These are phyloP conservation scores for Avena insularis DNA, from an alignment of 176 grass and related monocot genomes.

Conservation along the genomic window DNA sequence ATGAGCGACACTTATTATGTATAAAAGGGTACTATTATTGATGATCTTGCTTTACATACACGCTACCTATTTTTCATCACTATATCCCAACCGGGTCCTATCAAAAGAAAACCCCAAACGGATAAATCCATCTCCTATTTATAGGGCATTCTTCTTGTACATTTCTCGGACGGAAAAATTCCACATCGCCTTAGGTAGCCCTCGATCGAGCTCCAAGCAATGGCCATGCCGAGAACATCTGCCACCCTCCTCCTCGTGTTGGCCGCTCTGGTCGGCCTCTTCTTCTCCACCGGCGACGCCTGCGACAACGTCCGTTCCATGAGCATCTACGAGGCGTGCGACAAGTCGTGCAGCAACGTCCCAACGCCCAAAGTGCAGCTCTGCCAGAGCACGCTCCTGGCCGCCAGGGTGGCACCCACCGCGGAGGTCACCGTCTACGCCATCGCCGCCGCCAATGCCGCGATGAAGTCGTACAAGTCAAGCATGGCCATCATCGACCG, in stretches of 20 bases:
- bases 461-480: background rate
- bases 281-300: background rate
- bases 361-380: background rate
- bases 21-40: too few relatives aligned
- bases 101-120: too few relatives aligned
- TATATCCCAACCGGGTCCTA: too few relatives aligned
- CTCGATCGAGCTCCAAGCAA: background rate
- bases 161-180: background rate
- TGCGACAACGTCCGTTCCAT: slow-evolving; percentile 3
- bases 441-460: background rate
- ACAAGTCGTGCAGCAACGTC: slow-evolving; percentile 1
- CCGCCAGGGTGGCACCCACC: background rate
- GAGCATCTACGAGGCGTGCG: background rate
- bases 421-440: slow-evolving; percentile 8
- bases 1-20: too few relatives aligned
- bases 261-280: background rate
- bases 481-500: slow-evolving; percentile 3
- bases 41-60: too few relatives aligned
- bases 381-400: background rate
- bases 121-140: background rate
- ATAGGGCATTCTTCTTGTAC: background rate
- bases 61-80: too few relatives aligned
- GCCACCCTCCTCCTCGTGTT: background rate
- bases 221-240: background rate
- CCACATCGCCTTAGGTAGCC: background rate